phyloP scores from a whole-genome alignment of 2,329 filamentous ascomycete genomes.

The Phialocephala sp. region DNA sequence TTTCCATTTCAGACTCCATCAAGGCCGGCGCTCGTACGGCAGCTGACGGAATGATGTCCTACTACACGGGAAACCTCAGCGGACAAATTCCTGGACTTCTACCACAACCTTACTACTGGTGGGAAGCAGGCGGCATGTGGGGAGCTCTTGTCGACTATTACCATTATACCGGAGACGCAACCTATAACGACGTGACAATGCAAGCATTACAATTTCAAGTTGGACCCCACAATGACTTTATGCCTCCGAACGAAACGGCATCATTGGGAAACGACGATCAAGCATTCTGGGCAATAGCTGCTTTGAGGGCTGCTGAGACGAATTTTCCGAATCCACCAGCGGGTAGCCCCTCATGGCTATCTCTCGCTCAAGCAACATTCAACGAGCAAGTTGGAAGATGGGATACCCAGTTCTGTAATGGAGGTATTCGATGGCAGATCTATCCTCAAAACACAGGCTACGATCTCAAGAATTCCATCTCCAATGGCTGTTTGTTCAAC shows the following conservation, averaged over 20 bases:
- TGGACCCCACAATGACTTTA: slow-evolving; percentile 74
- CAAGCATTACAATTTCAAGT: slow-evolving; percentile 76
- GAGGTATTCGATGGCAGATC: slow-evolving; percentile 83
- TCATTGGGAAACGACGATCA: slow-evolving; percentile 77
- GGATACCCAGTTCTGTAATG: slow-evolving; percentile 69
- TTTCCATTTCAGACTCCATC: slow-evolving; percentile 37
- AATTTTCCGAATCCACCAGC: slow-evolving; percentile 61
- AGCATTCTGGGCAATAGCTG: slow-evolving; percentile 73
- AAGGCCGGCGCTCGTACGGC: slow-evolving; percentile 39
- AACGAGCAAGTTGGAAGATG: slow-evolving; percentile 76
- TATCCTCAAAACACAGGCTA: slow-evolving; percentile 79
- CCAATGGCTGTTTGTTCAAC: slow-evolving; percentile 64
- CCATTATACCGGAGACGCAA: slow-evolving; percentile 75
- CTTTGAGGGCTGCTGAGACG: slow-evolving; percentile 71
- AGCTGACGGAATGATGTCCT: slow-evolving; percentile 54
- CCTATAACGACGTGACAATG: slow-evolving; percentile 70
- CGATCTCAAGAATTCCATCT: slow-evolving; percentile 72
- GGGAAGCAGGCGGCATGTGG: slow-evolving; percentile 73
- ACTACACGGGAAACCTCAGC: slow-evolving; percentile 56
- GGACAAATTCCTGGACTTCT: slow-evolving; percentile 56
- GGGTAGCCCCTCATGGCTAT: slow-evolving; percentile 67
- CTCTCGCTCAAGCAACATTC: slow-evolving; percentile 78
- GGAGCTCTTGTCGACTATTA: slow-evolving; percentile 79
- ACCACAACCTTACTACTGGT: slow-evolving; percentile 58
- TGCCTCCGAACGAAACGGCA: slow-evolving; percentile 72